These are phyloP conservation scores for Ascoidea rubescens DNA, from an alignment of 805 yeast species.

Conservation along the genomic window DNA sequence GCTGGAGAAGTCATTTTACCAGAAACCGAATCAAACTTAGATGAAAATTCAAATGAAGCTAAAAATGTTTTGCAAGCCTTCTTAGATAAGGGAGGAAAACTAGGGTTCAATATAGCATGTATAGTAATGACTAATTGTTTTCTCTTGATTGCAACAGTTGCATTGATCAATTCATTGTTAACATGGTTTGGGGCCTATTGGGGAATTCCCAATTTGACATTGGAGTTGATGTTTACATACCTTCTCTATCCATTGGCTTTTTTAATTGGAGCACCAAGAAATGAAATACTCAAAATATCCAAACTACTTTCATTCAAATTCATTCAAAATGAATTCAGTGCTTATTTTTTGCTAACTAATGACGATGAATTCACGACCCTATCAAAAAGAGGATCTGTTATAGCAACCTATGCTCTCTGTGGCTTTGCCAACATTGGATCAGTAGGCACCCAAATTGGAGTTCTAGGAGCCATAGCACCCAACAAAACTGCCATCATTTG, in stretches of 20 bases:
- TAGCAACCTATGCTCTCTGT: slow-evolving; percentile 49
- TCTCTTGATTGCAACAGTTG: slow-evolving; percentile 48
- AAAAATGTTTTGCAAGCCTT: slow-evolving; percentile 38
- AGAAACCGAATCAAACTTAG: slow-evolving; percentile 23
- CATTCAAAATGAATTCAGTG: slow-evolving; percentile 50
- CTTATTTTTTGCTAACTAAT: slow-evolving; percentile 26
- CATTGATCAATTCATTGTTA: slow-evolving; percentile 39
- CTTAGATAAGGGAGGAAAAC: slow-evolving; percentile 41
- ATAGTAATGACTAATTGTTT: slow-evolving; percentile 42
- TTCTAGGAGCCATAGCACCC: slow-evolving; percentile 41
- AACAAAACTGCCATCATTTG: slow-evolving; percentile 33
- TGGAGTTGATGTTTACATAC: slow-evolving; percentile 44
- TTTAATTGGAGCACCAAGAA: slow-evolving; percentile 40
- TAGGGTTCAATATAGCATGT: slow-evolving; percentile 43
- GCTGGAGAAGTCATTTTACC: slow-evolving; percentile 34
- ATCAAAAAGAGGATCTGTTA: slow-evolving; percentile 35
- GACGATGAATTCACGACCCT: slow-evolving; percentile 30
- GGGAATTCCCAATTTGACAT: slow-evolving; percentile 37
- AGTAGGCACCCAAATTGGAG: slow-evolving; percentile 48
- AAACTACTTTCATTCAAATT: slow-evolving; percentile 41
- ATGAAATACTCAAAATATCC: slow-evolving; percentile 36
- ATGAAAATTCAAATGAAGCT: slow-evolving; percentile 19
- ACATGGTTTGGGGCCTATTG: slow-evolving; percentile 51
- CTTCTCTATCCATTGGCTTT: slow-evolving; percentile 46
- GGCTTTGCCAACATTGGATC: slow-evolving; percentile 53